Base-by-base conservation (phyloP, 805 yeast species). In the Cyberlindnera misumaiensis region DNA sequence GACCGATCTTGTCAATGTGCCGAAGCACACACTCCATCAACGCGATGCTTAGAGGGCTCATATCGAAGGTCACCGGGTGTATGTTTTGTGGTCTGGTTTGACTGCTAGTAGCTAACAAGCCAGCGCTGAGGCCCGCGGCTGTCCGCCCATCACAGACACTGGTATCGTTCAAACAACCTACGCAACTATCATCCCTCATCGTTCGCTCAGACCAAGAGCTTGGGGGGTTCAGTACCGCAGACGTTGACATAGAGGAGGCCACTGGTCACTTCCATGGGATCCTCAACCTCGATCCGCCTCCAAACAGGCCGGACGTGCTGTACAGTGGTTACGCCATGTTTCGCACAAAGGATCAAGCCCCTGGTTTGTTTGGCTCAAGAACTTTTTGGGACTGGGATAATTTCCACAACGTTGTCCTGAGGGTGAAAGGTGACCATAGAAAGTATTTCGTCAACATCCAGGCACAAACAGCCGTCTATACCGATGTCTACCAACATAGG, bases 401-500 rank as follows among this genome's bases (percentile, higher is more conserved):
- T 22, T 80, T 62, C 56, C 70, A 71, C 36, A 80, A 79, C 46
- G 61, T 85, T 49, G 81, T 79, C 28, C 53, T 85, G 53, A 64
- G 84, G 38, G 86, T 84, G n/a, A 73, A 76, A 44, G 86, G 86
- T 16, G 85, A 81, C 55, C 65, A 74, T 41, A 64, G 95, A 41
- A 80, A 80, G 58, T 86, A 83, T 58, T 73, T 82, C 58, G 79
- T 86, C 32, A 86, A 86, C 52, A 70, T 86, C 36, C 95, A 86
- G 62, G 80, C 90, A 11, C 86, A 84, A 52, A 76, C 87, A 2
- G 81, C 89, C 25, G 72, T 82, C 43, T 72, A 77, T 7, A 81
- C 90, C 2, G 95, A 86, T 59, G 63, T 86, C 45, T 86, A 77
- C 60, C 95, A 86, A 60, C 95, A 86, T 58, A 62, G 95, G 16